Conservation (phyloP, 2,329 filamentous ascomycete genomes). For the Helminthosporium solani region DNA sequence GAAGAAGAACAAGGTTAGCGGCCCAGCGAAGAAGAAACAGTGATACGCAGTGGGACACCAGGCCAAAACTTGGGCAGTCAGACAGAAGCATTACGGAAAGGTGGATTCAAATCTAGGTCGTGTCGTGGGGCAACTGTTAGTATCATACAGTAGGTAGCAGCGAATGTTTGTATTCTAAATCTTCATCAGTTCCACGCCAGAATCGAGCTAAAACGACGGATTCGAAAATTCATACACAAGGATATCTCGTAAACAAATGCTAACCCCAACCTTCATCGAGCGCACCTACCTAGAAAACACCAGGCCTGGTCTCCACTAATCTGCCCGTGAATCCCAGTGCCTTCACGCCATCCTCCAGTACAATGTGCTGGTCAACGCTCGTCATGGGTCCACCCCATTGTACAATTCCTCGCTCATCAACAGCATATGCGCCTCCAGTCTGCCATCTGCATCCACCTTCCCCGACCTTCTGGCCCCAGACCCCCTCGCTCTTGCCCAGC, state of each 20-base stretch:
- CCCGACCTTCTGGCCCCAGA: constrained; percentile 38
- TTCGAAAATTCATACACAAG: not conserved
- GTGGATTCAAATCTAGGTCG: too few species aligned
- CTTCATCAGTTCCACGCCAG: too few species aligned
- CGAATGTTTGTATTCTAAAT: too few species aligned
- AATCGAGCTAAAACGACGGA: too few species aligned
- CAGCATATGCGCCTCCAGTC: constrained; percentile 35
- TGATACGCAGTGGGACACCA: not conserved
- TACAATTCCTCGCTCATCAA: constrained; percentile 34
- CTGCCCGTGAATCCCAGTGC: constrained; percentile 24
- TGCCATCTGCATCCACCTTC: constrained; percentile 41
- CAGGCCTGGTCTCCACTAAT: not conserved
- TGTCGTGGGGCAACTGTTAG: too few species aligned
- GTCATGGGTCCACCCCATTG: constrained; percentile 40
- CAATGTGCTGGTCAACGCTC: constrained; percentile 36
- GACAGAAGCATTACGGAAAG: too few species aligned
- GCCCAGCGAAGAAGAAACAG: constrained; percentile 4
- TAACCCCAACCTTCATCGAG: not conserved
- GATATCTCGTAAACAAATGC: constrained; percentile 2
- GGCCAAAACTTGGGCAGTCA: too few species aligned
- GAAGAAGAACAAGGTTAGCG: constrained; percentile 29
- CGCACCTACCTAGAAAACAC: not conserved
- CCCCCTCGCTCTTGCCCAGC: constrained; percentile 38
- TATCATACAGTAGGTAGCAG: too few species aligned
- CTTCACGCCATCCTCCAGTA: constrained; percentile 34